Evolutionary conservation across 2,329 filamentous ascomycete species (phyloP).

Genomic region (Blumeriella jaapii): DNA sequence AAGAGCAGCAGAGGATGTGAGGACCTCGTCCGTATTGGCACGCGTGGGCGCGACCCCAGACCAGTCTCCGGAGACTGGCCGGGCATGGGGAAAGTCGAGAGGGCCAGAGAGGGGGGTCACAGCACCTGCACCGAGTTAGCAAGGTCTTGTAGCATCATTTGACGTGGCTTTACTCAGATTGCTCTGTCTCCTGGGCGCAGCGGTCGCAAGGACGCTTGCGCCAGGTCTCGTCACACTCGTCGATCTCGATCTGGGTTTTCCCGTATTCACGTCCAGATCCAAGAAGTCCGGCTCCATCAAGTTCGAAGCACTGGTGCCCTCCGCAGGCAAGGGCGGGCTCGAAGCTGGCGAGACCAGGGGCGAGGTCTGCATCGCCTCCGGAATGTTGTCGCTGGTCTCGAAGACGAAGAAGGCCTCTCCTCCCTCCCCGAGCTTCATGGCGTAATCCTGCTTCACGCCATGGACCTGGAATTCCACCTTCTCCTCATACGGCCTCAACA

Average conservation of each 20-base stretch:
- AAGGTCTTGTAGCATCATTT: neutral
- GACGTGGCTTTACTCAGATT: constrained; percentile 23
- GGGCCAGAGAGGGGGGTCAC: constrained; percentile 43
- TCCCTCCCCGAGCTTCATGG: constrained; percentile 96
- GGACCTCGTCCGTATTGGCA: constrained; percentile 44
- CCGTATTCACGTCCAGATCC: constrained; percentile 38
- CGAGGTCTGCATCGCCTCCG: constrained; percentile 88
- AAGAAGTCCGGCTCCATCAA: constrained; percentile 61
- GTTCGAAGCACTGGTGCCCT: constrained; percentile 32
- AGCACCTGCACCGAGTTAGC: constrained; percentile 19
- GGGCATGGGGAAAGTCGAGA: constrained; percentile 36
- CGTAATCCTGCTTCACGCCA: constrained; percentile 78
- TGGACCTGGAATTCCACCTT: constrained; percentile 99
- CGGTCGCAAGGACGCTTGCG: constrained; percentile 32
- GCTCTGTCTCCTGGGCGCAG: constrained; percentile 23
- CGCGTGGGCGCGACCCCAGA: constrained; percentile 29
- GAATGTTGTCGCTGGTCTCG: constrained; percentile 83
- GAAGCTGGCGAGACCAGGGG: constrained; percentile 82
- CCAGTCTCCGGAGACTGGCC: constrained; percentile 41
- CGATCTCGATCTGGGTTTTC: constrained; percentile 32
- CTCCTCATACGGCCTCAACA: constrained; percentile 90
- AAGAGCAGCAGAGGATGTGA: constrained; percentile 38
- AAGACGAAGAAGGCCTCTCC: constrained; percentile 99
- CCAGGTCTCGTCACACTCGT: constrained; percentile 33
- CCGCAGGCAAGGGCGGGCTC: constrained; percentile 58